Conservation (phyloP, 2,329 filamentous ascomycete species). For the Onygenales sp. region DNA sequence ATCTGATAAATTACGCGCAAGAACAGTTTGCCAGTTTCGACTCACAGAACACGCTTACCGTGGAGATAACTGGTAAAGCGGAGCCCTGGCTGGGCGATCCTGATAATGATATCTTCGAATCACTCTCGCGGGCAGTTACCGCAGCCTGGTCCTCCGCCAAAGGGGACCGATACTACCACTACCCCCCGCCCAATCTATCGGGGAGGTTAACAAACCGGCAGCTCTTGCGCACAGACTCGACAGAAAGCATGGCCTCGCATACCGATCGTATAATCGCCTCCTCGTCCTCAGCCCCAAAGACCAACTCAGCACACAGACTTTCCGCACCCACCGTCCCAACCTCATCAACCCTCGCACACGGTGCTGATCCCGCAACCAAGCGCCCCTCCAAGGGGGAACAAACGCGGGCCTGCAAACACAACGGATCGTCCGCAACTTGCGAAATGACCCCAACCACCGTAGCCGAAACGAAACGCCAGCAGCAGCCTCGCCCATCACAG, state of each 20-base stretch:
- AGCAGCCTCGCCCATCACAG: background rate
- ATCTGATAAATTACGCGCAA: conserved; percentile 58
- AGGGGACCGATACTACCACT: conserved; percentile 22
- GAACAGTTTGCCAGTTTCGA: conserved; percentile 64
- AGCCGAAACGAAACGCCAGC: background rate
- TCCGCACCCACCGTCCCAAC: conserved; percentile 20
- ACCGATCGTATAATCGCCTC: conserved; percentile 31
- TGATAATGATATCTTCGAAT: conserved; percentile 81
- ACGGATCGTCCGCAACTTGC: background rate
- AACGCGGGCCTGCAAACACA: background rate
- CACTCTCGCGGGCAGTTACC: conserved; percentile 74
- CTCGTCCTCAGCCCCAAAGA: conserved; percentile 8
- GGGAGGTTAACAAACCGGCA: conserved; percentile 11
- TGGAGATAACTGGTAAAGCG: conserved; percentile 84
- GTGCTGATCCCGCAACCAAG: background rate
- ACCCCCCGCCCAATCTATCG: conserved; percentile 19
- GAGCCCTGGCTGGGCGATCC: conserved; percentile 95
- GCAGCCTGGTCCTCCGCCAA: conserved; percentile 60
- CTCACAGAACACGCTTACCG: conserved; percentile 68
- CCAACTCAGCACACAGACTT: conserved; percentile 6
- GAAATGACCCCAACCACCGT: background rate
- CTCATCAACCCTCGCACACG: conserved; percentile 29
- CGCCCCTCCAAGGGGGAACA: background rate
- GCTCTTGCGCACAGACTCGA: conserved; percentile 26
- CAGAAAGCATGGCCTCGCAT: conserved; percentile 30